These are phyloP conservation scores for Benincasa hispida DNA, from an alignment of 306 rosid species.

Conservation along the genomic window DNA sequence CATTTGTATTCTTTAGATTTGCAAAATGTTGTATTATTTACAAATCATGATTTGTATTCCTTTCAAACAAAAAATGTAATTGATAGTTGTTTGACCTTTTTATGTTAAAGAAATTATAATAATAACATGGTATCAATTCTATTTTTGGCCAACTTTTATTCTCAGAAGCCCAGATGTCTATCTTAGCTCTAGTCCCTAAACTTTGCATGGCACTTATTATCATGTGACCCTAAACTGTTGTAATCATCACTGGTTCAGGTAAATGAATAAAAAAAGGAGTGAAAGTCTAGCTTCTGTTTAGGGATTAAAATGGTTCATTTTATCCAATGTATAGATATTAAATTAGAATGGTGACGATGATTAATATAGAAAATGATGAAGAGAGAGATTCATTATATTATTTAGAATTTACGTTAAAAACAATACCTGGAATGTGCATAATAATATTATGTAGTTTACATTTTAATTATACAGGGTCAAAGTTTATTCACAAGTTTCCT, in stretches of 20 bases:
- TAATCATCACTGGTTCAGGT: neutral
- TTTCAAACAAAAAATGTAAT: neutral
- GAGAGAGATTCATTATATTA: neutral
- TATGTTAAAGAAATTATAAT: too few relatives aligned
- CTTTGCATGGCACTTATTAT: neutral
- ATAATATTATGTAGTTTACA: neutral
- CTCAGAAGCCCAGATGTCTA: too few relatives aligned
- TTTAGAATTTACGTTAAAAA: neutral
- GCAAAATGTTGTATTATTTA: too few relatives aligned
- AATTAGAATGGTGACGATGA: neutral
- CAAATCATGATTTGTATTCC: neutral
- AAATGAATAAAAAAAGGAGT: neutral
- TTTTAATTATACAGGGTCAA: neutral
- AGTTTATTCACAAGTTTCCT: neutral
- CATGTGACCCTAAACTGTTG: neutral
- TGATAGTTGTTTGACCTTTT: too few relatives aligned
- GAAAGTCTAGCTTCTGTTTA: too few relatives aligned
- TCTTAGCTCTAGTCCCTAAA: neutral
- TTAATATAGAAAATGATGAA: neutral
- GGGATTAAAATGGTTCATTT: neutral
- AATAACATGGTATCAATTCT: too few relatives aligned
- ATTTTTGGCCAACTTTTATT: too few relatives aligned
- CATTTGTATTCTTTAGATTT: too few relatives aligned
- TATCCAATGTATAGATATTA: too few relatives aligned
- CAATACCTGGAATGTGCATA: neutral